These are phyloP conservation scores for Clonostachys byssicola DNA, from an alignment of 2,329 filamentous ascomycete genomes.

Conservation along the genomic window DNA sequence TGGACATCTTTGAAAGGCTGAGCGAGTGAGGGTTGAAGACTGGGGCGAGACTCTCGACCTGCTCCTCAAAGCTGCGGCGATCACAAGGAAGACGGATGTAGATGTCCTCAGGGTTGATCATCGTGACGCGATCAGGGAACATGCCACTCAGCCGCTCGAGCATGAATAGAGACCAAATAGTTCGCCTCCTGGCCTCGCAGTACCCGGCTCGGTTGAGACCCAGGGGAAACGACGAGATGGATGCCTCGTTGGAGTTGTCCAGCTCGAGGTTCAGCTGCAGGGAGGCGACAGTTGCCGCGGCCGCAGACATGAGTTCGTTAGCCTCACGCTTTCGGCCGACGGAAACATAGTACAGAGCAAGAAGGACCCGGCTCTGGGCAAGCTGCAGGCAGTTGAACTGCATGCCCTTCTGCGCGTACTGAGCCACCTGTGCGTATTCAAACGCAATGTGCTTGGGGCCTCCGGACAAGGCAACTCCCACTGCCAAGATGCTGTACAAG, in stretches of 20 bases:
- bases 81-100: conserved; percentile 63
- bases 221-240: conserved; percentile 42
- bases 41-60: conserved; percentile 51
- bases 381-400: conserved; percentile 45
- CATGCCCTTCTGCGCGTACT: conserved; percentile 41
- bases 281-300: conserved; percentile 53
- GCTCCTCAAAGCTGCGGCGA: conserved; percentile 56
- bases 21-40: conserved; percentile 50
- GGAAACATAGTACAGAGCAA: conserved; percentile 63
- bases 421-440: conserved; percentile 46
- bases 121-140: conserved; percentile 46
- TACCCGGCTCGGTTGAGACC: conserved; percentile 53
- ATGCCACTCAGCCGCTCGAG: conserved; percentile 64
- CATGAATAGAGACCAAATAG: conserved; percentile 68
- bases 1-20: conserved; percentile 9
- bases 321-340: conserved; percentile 54
- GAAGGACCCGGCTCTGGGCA: conserved; percentile 62
- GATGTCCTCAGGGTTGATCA: conserved; percentile 60
- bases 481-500: conserved; percentile 36
- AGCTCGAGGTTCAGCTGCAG: conserved; percentile 62
- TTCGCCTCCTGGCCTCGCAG: conserved; percentile 64
- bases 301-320: conserved; percentile 60
- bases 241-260: conserved; percentile 36
- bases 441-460: conserved; percentile 27
- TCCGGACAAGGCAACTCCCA: conserved; percentile 30